phyloP scores from a whole-genome alignment of 75 land plant genomes.

The Picea glauca region DNA sequence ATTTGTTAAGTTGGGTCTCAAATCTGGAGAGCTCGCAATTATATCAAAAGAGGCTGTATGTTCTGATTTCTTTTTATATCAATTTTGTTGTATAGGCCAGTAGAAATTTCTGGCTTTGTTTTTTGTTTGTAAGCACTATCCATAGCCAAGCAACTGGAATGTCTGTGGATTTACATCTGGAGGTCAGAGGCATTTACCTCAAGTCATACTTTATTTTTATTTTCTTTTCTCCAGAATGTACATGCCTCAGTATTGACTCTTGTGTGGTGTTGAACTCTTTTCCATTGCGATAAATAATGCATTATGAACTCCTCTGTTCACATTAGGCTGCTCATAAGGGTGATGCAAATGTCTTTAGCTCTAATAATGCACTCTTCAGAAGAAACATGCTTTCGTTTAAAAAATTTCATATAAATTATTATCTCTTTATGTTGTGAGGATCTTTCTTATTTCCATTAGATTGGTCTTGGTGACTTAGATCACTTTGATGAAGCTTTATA shows the following conservation, averaged over 20 bases:
- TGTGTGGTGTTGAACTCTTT: too few species aligned
- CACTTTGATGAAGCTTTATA: too few species aligned
- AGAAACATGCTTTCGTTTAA: not conserved
- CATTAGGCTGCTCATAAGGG: not conserved
- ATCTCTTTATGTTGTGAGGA: not conserved
- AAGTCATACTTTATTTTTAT: not conserved
- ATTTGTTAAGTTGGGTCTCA: slow-evolving; percentile 72
- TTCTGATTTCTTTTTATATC: not conserved
- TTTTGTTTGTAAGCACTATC: not conserved
- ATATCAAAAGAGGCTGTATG: slow-evolving; percentile 95
- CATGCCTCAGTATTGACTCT: not conserved
- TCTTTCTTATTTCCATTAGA: not conserved
- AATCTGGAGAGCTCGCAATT: slow-evolving; percentile 90
- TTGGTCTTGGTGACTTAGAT: too few species aligned
- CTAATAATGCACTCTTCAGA: not conserved
- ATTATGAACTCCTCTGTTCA: not conserved
- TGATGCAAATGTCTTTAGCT: not conserved
- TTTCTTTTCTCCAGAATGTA: not conserved
- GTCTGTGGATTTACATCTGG: too few species aligned
- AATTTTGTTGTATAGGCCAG: not conserved
- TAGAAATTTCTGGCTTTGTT: slow-evolving; percentile 9
- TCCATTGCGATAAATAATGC: not conserved
- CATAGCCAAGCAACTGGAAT: too few species aligned
- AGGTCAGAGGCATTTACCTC: too few species aligned
- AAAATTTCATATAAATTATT: not conserved